Conservation (phyloP, 129 eudicot species). For the Tagetes patula region DNA sequence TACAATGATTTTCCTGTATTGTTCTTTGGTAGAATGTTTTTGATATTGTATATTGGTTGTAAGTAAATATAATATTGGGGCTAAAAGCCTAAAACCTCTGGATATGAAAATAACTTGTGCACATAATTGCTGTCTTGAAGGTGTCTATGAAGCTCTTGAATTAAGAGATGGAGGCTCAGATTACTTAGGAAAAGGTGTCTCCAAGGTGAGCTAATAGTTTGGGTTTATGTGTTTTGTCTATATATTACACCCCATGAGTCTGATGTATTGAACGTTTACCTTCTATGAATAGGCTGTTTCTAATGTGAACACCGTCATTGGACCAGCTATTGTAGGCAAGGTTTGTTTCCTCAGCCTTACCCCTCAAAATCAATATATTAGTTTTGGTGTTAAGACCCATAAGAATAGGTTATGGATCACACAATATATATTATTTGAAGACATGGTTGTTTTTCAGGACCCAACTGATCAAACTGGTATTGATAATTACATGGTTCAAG, state of each 20-base stretch:
- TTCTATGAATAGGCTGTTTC: slow-evolving; percentile 63
- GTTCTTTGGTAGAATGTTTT: neutral
- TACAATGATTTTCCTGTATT: neutral
- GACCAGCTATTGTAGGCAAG: slow-evolving; percentile 94
- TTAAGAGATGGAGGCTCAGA: slow-evolving; percentile 95
- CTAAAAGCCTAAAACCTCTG: neutral
- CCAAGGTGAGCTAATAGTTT: slow-evolving; percentile 52
- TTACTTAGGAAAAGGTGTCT: slow-evolving; percentile 94
- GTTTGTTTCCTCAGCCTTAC: slow-evolving; percentile 45
- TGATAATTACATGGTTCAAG: slow-evolving; percentile 95
- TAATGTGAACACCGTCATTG: slow-evolving; percentile 79
- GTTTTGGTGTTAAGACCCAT: neutral
- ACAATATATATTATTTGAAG: neutral
- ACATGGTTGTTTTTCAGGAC: slow-evolving; percentile 45
- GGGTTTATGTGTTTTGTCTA: neutral
- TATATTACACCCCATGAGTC: neutral
- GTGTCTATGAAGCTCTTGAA: slow-evolving; percentile 95
- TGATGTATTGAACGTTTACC: slow-evolving; percentile 7
- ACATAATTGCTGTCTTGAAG: slow-evolving; percentile 29
- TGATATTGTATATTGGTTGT: neutral
- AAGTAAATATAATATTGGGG: neutral
- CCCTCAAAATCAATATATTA: slow-evolving; percentile 2
- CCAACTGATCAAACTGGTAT: slow-evolving; percentile 88
- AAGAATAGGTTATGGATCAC: neutral
- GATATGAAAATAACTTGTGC: neutral